Base-by-base conservation (phyloP, 2,329 filamentous ascomycete genomes). In the Colletotrichum lindemuthianum region DNA sequence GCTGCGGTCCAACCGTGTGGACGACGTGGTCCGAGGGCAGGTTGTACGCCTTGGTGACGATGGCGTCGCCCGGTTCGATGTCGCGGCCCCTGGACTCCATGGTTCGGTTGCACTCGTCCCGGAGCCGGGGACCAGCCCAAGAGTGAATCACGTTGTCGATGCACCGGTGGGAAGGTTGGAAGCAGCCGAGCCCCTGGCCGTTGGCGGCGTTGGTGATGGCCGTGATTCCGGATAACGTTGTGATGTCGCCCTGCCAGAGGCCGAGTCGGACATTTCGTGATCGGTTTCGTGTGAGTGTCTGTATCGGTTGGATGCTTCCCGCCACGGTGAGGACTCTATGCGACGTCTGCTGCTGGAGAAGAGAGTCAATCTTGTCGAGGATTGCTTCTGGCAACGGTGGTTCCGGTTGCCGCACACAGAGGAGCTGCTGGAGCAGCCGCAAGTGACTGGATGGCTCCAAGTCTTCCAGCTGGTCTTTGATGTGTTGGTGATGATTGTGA, bases 161-260 rank as follows among this genome's bases (percentile, higher is more conserved):
- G 54, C 76, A 77, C 15, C 65, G 69, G 51, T 76, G 75, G 1
- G 57, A 65, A 1, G 75, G 73, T 55, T 72, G 70, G 59, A 77
- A 77, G 65, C 76, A 78, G 0, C 75, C 76, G 2, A 77, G 70
- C 61, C 76, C 69, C 10, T 70, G 70, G 4, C 71, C 69, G 56
- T 77, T 77, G 12, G 75, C 75, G 9, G 76, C 75, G 51, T 78
- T 77, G 10, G 72, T 72, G 54, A 78, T 75, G 8, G 75, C 75
- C 1, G 73, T 75, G 13, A 74, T 69, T 34, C 71, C 70, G 0
- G 66, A 60, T 10, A 77, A 67, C 0, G 71, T 69, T 8, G 75
- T 77, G 50, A 77, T 77, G 43, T 77, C 74, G 40, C 74, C 74
- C 59, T 71, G 69, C 75, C 75, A 77, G 13, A 75, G 63, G 12